Evolutionary conservation across 2,329 filamentous ascomycete genomes (phyloP).

Genomic region (Aspergillus ustus): DNA sequence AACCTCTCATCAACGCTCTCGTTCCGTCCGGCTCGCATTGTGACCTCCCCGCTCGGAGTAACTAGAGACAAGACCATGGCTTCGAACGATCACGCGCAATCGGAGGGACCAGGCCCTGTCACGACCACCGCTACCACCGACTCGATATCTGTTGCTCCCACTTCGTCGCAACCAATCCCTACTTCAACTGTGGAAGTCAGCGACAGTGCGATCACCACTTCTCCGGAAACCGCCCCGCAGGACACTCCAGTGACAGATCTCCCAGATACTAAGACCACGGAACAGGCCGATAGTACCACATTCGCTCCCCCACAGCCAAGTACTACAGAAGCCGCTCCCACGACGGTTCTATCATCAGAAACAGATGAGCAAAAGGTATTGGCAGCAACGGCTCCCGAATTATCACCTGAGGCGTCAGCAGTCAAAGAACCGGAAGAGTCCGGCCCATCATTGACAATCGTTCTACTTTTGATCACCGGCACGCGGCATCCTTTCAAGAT

Average conservation of each 20-base stretch:
- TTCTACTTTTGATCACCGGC: conserved; percentile 79
- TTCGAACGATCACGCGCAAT: conserved; percentile 29
- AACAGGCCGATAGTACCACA: conserved; percentile 28
- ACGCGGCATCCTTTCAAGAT: conserved; percentile 88
- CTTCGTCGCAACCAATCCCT: conserved; percentile 25
- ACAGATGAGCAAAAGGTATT: conserved; percentile 29
- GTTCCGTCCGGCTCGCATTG: background rate
- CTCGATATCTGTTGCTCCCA: conserved; percentile 23
- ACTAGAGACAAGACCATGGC: conserved; percentile 19
- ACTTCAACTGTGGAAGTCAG: conserved; percentile 20
- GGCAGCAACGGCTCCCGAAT: conserved; percentile 23
- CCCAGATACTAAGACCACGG: conserved; percentile 27
- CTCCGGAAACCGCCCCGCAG: conserved; percentile 19
- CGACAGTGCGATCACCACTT: conserved; percentile 18
- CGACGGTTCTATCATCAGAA: conserved; percentile 23
- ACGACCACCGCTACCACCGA: conserved; percentile 21
- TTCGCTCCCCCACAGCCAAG: conserved; percentile 23
- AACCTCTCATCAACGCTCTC: background rate
- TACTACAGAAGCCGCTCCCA: conserved; percentile 17
- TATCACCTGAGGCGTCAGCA: conserved; percentile 30
- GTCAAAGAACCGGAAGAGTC: conserved; percentile 43
- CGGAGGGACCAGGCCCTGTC: conserved; percentile 23
- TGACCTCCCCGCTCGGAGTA: conserved; percentile 1
- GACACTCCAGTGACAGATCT: conserved; percentile 13
- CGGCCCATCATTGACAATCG: conserved; percentile 61